Base-by-base conservation (phyloP, 257 asterid genomes). In the Linderniella brevidens region DNA sequence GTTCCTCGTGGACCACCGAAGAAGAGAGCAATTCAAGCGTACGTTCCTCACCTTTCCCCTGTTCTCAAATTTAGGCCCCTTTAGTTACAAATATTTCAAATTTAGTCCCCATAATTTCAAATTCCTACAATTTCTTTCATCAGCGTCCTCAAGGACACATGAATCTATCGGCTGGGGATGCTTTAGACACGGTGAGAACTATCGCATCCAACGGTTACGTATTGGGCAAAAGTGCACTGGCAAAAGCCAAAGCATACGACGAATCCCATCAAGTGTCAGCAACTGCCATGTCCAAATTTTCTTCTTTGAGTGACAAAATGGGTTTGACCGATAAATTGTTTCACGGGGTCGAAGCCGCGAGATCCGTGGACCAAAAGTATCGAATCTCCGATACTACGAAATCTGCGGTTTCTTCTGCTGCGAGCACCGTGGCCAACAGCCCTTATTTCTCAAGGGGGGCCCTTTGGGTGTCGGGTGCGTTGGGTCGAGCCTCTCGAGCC, bases 191-290 rank as follows among this genome's bases (percentile, higher is more conserved):
- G 16, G 82, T 73, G 43, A 79, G 70, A 66, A 58, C 80, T 16
- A 76, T 76, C 82, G 57, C 62, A 38, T 55, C 92, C 48, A 72
- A 62, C 49, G 92, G 92, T n/a, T 78, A 67, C 52, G 55, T 75
- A 17, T 70, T 79, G 13, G 92, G 86, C 35, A 70, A 71, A 65
- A 86, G 65, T 13, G 92, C 92, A 41, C 13, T 79, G 9, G 61
- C 67, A 46, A 64, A 60, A 37, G 92, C 92, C 43, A 79, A 70
- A 62, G 70, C 75, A 35, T 73, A 72, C 39, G 86, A 79, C 16
- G 80, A 76, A 65, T 75, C 88, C 36, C 78, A 73, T 54, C 74
- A 57, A 37, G 75, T 79, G 16, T 79, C 92, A 19, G 83, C 86
- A 17, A 73, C 80, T 40, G 92, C 92, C 49, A 71, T 64, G 17